phyloP scores from a whole-genome alignment of 768 basidiomycete species.

The Polyporus arcularius region DNA sequence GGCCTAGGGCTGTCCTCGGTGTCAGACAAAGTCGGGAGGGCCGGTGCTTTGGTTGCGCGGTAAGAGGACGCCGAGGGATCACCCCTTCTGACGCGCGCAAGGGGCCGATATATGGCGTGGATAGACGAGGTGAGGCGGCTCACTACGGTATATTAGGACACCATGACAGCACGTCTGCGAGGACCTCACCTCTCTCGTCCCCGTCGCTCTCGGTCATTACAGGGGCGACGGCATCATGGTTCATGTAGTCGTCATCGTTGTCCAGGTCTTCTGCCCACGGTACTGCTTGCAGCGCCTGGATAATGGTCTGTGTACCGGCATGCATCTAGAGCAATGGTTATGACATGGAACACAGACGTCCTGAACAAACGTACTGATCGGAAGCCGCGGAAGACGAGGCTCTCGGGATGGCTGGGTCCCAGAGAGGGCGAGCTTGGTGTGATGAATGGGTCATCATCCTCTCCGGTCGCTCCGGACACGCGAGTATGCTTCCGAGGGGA shows the following conservation, averaged over 20 bases:
- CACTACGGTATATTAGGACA: slow-evolving; percentile 27
- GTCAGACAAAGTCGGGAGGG: slow-evolving; percentile 29
- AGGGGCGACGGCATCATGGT: slow-evolving; percentile 39
- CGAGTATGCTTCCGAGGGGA: slow-evolving; percentile 2
- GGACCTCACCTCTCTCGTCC: slow-evolving; percentile 38
- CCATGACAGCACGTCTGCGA: neutral
- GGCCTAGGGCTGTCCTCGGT: slow-evolving; percentile 35
- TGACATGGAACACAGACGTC: slow-evolving; percentile 4
- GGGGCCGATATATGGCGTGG: slow-evolving; percentile 82
- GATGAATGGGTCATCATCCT: slow-evolving; percentile 69
- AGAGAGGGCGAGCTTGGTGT: slow-evolving; percentile 68
- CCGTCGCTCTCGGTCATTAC: slow-evolving; percentile 67
- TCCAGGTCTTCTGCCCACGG: slow-evolving; percentile 75
- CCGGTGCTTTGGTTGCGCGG: slow-evolving; percentile 20
- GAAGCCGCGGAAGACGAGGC: slow-evolving; percentile 61
- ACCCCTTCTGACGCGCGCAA: slow-evolving; percentile 62
- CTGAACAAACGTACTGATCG: slow-evolving; percentile 58
- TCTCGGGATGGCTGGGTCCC: slow-evolving; percentile 41
- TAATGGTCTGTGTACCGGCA: slow-evolving; percentile 84
- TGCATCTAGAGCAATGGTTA: slow-evolving; percentile 60
- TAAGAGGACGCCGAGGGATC: slow-evolving; percentile 27
- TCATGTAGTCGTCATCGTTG: slow-evolving; percentile 61
- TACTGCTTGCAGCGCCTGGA: slow-evolving; percentile 84
- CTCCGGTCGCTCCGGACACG: slow-evolving; percentile 8
- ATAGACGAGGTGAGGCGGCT: slow-evolving; percentile 77